These are phyloP conservation scores for Auricularia heimuer DNA, from an alignment of 768 basidiomycete genomes.

Conservation along the genomic window DNA sequence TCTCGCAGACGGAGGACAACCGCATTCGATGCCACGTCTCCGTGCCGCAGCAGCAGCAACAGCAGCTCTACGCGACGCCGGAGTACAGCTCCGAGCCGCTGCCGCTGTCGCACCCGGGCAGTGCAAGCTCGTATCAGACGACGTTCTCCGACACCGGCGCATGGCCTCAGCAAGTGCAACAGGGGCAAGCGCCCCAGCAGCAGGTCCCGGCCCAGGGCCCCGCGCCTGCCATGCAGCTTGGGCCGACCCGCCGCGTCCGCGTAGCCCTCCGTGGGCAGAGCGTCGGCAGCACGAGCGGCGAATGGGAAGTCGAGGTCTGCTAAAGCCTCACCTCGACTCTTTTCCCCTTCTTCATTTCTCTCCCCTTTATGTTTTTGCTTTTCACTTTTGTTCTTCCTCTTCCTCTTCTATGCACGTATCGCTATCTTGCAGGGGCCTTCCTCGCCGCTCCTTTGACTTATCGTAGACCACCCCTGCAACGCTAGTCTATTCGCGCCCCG, in stretches of 20 bases:
- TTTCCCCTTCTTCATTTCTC: neutral
- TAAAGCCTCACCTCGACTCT: neutral
- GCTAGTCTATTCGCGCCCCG: no score
- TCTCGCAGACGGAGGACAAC: neutral
- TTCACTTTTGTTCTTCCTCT: neutral
- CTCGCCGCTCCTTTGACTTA: no score
- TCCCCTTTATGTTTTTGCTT: neutral
- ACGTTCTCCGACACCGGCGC: neutral
- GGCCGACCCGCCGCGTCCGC: slow-evolving; percentile 44
- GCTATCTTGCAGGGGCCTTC: no score
- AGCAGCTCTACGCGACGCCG: neutral
- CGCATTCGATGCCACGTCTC: neutral
- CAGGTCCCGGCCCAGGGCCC: neutral
- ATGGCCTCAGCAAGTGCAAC: neutral
- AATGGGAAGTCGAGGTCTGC: slow-evolving; percentile 67
- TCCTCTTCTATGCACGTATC: no score
- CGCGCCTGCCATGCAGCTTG: neutral
- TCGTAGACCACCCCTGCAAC: no score
- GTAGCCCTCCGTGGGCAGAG: slow-evolving; percentile 20
- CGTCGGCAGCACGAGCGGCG: slow-evolving; percentile 42
- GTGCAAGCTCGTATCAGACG: neutral
- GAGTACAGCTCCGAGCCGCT: neutral
- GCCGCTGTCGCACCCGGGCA: neutral
- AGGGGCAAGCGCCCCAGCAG: neutral
- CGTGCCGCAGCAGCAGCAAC: neutral